Conservation (phyloP, 73 alveolate genomes). For the Stentor coeruleus region DNA sequence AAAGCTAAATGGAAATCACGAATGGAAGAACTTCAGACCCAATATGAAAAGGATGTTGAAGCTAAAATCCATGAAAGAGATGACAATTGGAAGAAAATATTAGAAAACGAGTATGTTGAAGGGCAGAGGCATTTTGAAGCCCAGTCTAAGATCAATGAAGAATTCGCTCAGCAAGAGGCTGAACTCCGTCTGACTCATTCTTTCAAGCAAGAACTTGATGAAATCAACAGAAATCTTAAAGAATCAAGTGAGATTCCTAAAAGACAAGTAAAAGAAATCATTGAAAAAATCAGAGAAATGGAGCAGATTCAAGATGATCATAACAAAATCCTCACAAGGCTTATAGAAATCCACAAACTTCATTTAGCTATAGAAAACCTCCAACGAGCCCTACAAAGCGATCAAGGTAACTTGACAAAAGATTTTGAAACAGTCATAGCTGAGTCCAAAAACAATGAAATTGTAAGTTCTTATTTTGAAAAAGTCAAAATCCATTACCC, state of each 20-base stretch:
- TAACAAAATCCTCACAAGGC: not conserved
- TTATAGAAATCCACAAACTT: slow-evolving; percentile 3
- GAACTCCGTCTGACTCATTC: not conserved
- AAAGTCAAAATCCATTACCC: not conserved
- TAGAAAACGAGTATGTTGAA: not conserved
- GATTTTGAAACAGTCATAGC: not conserved
- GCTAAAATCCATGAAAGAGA: not conserved
- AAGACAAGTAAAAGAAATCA: not conserved
- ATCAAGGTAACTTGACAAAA: not conserved
- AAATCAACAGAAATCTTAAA: not conserved
- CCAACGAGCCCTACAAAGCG: not conserved
- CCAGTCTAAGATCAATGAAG: not conserved
- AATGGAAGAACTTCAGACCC: not conserved
- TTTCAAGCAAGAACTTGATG: not conserved
- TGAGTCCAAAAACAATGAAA: not conserved
- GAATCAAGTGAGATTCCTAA: not conserved
- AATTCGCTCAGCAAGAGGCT: not conserved
- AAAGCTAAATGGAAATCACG: not conserved
- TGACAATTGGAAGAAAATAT: not conserved
- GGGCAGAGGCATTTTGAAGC: not conserved
- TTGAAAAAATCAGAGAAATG: not conserved
- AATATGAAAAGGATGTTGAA: not conserved
- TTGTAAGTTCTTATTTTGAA: not conserved
- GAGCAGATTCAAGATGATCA: not conserved
- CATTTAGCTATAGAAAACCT: slow-evolving; percentile 3